Evolutionary conservation across 148 eudicot species (phyloP).

Genomic region (Rhododendron kiyosumense): DNA sequence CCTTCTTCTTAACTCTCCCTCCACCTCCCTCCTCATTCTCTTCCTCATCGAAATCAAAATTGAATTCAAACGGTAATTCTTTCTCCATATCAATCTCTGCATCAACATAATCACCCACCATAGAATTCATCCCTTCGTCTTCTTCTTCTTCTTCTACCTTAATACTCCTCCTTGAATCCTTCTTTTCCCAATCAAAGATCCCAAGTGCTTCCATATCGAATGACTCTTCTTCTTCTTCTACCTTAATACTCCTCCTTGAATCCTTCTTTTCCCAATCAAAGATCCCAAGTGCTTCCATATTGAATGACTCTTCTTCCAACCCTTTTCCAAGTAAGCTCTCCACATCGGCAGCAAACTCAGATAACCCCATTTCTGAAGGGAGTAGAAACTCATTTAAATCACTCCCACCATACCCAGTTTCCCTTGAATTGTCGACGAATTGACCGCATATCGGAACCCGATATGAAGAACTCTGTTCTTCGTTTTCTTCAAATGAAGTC

Average conservation of each 20-base stretch:
- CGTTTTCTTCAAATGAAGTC: slow-evolving; percentile 42
- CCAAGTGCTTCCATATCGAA: slow-evolving; percentile 71
- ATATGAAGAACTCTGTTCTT: slow-evolving; percentile 57
- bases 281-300: slow-evolving; percentile 65
- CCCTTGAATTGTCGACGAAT: slow-evolving; percentile 26
- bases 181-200: slow-evolving; percentile 26
- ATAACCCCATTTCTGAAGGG: slow-evolving; percentile 63
- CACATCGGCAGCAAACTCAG: slow-evolving; percentile 78
- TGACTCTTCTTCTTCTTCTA: slow-evolving; percentile 42
- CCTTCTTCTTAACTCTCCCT: not conserved
- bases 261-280: slow-evolving; percentile 24
- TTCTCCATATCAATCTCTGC: slow-evolving; percentile 35
- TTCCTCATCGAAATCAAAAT: slow-evolving; percentile 41
- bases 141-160: slow-evolving; percentile 40
- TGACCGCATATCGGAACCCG: slow-evolving; percentile 71
- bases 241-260: slow-evolving; percentile 27
- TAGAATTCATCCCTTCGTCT: not conserved
- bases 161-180: slow-evolving; percentile 22
- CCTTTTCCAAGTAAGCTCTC: slow-evolving; percentile 76
- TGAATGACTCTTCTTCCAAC: slow-evolving; percentile 54
- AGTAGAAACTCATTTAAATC: slow-evolving; percentile 34
- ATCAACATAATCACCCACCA: slow-evolving; percentile 4
- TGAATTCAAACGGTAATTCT: slow-evolving; percentile 53
- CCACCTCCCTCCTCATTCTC: slow-evolving; percentile 14
- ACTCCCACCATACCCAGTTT: slow-evolving; percentile 15